Conservation (phyloP, 2,329 filamentous ascomycete species). For the Fusarium proliferatum region DNA sequence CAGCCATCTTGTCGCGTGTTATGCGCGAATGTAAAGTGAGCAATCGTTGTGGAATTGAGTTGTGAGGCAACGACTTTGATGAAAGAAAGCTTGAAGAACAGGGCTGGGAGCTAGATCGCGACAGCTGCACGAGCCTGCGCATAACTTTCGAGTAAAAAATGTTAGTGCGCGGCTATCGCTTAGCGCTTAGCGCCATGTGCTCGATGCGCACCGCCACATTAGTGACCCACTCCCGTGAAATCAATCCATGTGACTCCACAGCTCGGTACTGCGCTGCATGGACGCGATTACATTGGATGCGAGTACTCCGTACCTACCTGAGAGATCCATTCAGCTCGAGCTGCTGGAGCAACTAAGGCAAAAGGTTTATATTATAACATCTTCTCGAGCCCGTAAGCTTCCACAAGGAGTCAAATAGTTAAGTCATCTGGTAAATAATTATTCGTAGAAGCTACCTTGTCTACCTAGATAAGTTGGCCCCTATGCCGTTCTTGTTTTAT, state of each 20-base stretch:
- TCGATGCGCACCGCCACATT: conserved; percentile 29
- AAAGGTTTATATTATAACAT: not conserved
- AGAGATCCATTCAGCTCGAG: not conserved
- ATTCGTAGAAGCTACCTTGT: not conserved
- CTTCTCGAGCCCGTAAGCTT: not conserved
- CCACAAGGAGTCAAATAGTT: no score
- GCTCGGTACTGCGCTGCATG: not conserved
- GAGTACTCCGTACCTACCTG: not conserved
- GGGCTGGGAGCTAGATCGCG: conserved; percentile 33
- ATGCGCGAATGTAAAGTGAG: conserved; percentile 28
- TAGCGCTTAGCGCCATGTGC: conserved; percentile 32
- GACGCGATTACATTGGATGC: not conserved
- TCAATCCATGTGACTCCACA: not conserved
- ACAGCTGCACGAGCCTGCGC: conserved; percentile 29
- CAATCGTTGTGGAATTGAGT: conserved; percentile 15
- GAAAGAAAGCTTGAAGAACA: conserved; percentile 18
- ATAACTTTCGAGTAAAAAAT: conserved; percentile 18
- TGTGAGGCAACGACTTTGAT: conserved; percentile 20
- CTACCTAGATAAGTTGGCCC: not conserved
- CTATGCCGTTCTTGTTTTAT: not conserved
- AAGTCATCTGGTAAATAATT: not conserved
- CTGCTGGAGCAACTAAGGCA: not conserved
- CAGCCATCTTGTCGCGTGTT: conserved; percentile 59
- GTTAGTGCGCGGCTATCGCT: conserved; percentile 35
- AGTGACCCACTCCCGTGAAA: not conserved